Conservation (phyloP, 495 filamentous ascomycete species). For the Penicillium cosmopolitanum region DNA sequence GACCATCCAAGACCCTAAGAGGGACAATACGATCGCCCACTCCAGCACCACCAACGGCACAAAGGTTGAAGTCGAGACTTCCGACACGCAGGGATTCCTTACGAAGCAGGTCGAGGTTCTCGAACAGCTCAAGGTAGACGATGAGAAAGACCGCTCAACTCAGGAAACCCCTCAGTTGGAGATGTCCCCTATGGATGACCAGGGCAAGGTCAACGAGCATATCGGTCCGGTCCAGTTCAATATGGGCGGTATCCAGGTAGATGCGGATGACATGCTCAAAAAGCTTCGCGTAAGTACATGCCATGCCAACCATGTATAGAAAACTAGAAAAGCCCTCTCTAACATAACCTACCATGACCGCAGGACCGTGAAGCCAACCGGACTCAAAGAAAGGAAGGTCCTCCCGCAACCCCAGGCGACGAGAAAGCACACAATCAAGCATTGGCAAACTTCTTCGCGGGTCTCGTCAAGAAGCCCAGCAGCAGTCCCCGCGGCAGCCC, state of each 20-base stretch:
- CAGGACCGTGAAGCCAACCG: constrained; percentile 62
- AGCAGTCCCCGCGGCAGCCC: constrained; percentile 49
- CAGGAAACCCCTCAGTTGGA: constrained; percentile 46
- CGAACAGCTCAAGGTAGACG: constrained; percentile 67
- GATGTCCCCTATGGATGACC: constrained; percentile 50
- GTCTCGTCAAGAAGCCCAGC: constrained; percentile 62
- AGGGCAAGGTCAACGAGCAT: constrained; percentile 77
- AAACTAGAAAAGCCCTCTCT: no score
- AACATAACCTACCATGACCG: constrained; percentile 11
- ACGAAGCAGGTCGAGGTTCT: constrained; percentile 70
- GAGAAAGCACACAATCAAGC: constrained; percentile 69
- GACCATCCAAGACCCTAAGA: constrained; percentile 71
- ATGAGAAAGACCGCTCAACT: constrained; percentile 57
- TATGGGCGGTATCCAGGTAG: constrained; percentile 94
- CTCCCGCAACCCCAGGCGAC: constrained; percentile 44
- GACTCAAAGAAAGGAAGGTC: constrained; percentile 47
- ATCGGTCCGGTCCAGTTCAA: constrained; percentile 97
- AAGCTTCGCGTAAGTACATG: constrained; percentile 70
- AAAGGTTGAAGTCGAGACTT: constrained; percentile 66
- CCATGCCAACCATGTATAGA: neutral
- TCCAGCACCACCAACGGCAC: constrained; percentile 46
- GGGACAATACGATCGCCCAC: constrained; percentile 56
- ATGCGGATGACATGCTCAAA: constrained; percentile 93
- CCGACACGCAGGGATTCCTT: constrained; percentile 82
- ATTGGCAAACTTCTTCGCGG: constrained; percentile 68